Conservation (phyloP, 306 rosid genomes). For the Corylus heterophylla region DNA sequence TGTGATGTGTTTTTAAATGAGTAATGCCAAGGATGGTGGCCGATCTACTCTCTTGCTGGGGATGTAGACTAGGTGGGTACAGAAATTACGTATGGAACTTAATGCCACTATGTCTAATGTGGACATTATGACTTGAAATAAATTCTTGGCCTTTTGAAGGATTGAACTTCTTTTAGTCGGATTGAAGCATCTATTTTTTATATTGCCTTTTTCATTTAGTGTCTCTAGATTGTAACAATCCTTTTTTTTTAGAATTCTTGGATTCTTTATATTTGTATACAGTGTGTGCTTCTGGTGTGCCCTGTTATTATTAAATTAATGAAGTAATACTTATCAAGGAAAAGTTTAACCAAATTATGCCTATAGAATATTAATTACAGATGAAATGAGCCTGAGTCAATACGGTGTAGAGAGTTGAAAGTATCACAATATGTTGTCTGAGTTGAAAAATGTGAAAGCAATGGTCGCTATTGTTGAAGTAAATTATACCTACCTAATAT, state of each 20-base stretch:
- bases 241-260: no score
- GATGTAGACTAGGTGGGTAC: background rate
- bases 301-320: background rate
- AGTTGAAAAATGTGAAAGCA: no score
- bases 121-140: background rate
- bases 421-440: no score
- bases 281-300: background rate
- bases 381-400: background rate
- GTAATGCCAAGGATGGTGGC: no score
- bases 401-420: no score
- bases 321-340: background rate
- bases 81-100: background rate
- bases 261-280: background rate
- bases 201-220: no score
- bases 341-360: background rate
- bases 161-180: no score
- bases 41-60: no score
- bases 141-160: background rate
- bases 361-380: background rate
- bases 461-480: background rate
- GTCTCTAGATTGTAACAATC: no score
- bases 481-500: background rate
- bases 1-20: no score
- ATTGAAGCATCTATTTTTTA: no score
- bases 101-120: background rate